phyloP scores from a whole-genome alignment of 441 rosid genomes.

The Pelargonium cotyledonis region DNA sequence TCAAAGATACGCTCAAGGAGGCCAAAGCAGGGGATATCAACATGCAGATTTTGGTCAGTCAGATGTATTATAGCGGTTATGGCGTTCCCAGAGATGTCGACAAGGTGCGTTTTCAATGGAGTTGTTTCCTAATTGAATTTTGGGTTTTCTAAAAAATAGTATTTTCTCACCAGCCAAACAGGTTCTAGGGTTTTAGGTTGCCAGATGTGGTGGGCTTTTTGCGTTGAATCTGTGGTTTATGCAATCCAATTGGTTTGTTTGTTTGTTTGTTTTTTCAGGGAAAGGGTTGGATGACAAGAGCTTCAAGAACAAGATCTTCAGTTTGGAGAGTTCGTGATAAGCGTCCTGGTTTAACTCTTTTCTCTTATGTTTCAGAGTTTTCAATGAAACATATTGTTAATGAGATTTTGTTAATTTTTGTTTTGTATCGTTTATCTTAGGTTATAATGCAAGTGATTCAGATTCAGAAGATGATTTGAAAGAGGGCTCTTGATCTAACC shows the following conservation, averaged over 20 bases:
- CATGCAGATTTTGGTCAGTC: constrained; percentile 79
- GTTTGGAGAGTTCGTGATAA: constrained; percentile 83
- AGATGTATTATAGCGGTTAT: constrained; percentile 90
- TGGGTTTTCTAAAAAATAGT: not conserved
- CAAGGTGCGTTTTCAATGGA: constrained; percentile 31
- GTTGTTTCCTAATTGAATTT: not conserved
- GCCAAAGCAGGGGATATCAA: constrained; percentile 79
- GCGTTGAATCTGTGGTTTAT: not conserved
- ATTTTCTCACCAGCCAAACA: not conserved
- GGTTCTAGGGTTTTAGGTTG: not conserved
- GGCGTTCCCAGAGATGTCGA: constrained; percentile 58
- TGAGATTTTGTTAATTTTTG: constrained; percentile 5
- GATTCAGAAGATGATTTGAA: constrained; percentile 57
- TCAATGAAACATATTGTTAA: too few species aligned
- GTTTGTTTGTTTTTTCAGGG: constrained; percentile 41
- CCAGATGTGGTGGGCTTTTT: not conserved
- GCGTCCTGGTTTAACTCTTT: constrained; percentile 60
- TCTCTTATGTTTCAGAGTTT: too few species aligned
- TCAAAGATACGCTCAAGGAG: constrained; percentile 81
- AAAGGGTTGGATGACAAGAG: constrained; percentile 80
- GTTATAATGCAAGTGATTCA: constrained; percentile 87
- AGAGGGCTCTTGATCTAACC: constrained; percentile 32
- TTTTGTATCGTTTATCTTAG: constrained; percentile 25
- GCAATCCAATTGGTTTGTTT: not conserved
- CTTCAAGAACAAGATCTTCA: constrained; percentile 64